Conservation (phyloP, 2,329 filamentous ascomycete genomes). For the Calonectria hawksworthii region DNA sequence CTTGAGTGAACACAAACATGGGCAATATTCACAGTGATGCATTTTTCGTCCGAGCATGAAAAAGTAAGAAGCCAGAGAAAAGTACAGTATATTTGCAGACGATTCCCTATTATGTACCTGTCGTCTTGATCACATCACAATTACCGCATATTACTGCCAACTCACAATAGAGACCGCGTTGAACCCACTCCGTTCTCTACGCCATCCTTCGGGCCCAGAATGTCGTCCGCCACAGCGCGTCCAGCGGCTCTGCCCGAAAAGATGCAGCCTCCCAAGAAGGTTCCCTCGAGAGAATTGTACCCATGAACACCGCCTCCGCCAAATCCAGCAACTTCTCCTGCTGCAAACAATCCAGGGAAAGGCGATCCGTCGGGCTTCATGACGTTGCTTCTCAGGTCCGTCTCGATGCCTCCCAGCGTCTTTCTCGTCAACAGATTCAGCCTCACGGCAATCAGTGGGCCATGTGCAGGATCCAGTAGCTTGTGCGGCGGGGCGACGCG, state of each 20-base stretch:
- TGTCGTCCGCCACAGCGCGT: slow-evolving; percentile 65
- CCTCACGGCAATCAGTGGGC: slow-evolving; percentile 71
- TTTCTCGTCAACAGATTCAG: slow-evolving; percentile 74
- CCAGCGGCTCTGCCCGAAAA: slow-evolving; percentile 72
- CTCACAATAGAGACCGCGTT: slow-evolving; percentile 8
- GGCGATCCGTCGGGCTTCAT: slow-evolving; percentile 62
- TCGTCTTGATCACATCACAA: neutral
- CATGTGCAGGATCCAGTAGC: slow-evolving; percentile 67
- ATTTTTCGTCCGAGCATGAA: neutral
- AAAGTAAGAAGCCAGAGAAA: neutral
- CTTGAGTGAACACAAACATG: neutral
- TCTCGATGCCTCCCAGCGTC: slow-evolving; percentile 72
- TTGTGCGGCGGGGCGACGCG: slow-evolving; percentile 68
- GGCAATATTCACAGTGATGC: neutral
- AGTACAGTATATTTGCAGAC: neutral
- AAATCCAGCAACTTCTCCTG: slow-evolving; percentile 72
- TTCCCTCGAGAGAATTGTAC: slow-evolving; percentile 73
- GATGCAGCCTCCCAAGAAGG: slow-evolving; percentile 74
- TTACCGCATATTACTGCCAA: neutral
- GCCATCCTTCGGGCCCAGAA: slow-evolving; percentile 33
- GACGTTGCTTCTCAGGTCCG: slow-evolving; percentile 69
- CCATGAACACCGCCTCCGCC: slow-evolving; percentile 74
- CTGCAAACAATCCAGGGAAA: slow-evolving; percentile 71
- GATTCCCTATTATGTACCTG: neutral
- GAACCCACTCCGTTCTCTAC: neutral